A percentile compares a stretch with the other conserved stretches of the same genome.
Evolutionary conservation across 495 filamentous ascomycete species (phyloP).

Genomic region (Xylaria telfairii): DNA sequence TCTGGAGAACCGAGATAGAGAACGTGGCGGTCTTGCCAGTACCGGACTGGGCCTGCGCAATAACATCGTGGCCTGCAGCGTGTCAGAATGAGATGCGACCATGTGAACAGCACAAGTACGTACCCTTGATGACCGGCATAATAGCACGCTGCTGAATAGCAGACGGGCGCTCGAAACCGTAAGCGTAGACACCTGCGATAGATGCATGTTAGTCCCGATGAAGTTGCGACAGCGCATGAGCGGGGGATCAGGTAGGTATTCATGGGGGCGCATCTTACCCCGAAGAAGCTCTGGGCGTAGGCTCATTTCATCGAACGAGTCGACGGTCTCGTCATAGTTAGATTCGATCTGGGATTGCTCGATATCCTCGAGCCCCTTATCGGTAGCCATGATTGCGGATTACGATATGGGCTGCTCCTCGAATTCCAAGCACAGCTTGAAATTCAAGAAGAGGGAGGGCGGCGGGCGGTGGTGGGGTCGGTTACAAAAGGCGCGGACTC

Average conservation of each 20-base stretch:
- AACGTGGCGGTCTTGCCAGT: conserved; percentile 99
- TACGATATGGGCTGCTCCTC: conserved; percentile 52
- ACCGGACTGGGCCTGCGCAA: conserved; percentile 98
- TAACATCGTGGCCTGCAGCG: conserved; percentile 87
- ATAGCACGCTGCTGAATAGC: conserved; percentile 99
- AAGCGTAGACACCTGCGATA: conserved; percentile 88
- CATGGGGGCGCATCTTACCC: conserved; percentile 63
- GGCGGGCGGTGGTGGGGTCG: conserved; percentile 50
- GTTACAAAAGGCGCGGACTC: conserved; percentile 48
- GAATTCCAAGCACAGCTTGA: conserved; percentile 76
- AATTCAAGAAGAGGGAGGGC: conserved; percentile 57
- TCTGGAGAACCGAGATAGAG: conserved; percentile 97
- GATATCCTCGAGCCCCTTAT: conserved; percentile 97
- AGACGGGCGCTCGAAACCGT: conserved; percentile 98
- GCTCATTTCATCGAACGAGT: conserved; percentile 98
- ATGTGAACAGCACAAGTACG: conserved; percentile 41
- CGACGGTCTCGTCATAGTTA: conserved; percentile 99
- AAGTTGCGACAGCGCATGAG: conserved; percentile 13
- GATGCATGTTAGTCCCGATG: conserved; percentile 12
- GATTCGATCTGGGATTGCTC: conserved; percentile 93
- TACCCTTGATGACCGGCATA: conserved; percentile 99
- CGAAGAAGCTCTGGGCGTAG: conserved; percentile 95
- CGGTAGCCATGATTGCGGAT: conserved; percentile 93
- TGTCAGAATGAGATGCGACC: conserved; percentile 26
- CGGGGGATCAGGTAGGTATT: not conserved